Evolutionary conservation across 2,329 filamentous ascomycete species (phyloP).

Genomic region (Didymella keratinophila): DNA sequence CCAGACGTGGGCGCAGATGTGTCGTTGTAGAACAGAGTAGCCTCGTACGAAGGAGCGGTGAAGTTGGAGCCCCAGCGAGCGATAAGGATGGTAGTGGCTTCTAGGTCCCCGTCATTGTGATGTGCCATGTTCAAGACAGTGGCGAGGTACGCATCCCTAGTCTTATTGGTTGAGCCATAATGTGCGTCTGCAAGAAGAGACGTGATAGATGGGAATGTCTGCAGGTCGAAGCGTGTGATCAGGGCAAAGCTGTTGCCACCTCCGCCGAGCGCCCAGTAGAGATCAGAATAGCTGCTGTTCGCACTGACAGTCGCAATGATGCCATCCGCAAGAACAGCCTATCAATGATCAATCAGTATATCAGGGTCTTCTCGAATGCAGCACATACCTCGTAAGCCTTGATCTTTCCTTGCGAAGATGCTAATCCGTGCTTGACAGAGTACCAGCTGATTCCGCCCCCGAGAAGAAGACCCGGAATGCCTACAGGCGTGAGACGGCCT

Average conservation of each 20-base stretch:
- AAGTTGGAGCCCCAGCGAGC: background rate
- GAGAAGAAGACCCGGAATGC: background rate
- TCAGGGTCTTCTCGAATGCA: background rate
- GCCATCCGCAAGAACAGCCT: background rate
- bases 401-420: background rate
- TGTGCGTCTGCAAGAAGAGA: background rate
- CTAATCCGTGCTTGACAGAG: background rate
- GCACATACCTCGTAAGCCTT: background rate
- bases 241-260: background rate
- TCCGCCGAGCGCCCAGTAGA: background rate
- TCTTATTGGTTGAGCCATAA: background rate
- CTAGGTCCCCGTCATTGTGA: background rate
- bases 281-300: background rate
- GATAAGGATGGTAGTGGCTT: background rate
- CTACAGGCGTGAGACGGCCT: background rate
- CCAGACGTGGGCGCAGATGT: conserved; percentile 23
- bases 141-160: background rate
- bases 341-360: background rate
- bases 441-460: background rate
- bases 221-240: background rate
- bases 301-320: background rate
- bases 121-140: background rate
- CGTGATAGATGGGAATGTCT: background rate
- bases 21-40: conserved; percentile 31
- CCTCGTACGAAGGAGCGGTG: background rate